Evolutionary conservation across 83 land plant genomes (phyloP).

Genomic region (Picea abies): DNA sequence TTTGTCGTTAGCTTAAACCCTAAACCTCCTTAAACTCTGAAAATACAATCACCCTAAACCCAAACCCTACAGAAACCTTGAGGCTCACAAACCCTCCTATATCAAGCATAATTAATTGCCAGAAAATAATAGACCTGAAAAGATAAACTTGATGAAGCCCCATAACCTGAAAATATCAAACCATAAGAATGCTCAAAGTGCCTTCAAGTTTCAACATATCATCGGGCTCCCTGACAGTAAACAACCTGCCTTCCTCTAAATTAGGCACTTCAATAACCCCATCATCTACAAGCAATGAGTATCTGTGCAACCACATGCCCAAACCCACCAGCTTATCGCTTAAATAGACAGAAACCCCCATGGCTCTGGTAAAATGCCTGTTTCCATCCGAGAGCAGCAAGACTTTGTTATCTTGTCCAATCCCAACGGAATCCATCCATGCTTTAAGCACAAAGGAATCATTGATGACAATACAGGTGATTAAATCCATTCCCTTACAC

Average conservation of each 20-base stretch:
- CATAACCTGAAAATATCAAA: not conserved
- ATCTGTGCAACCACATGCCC: too few relatives aligned
- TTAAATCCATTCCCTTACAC: constrained; percentile 13
- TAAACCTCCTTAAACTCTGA: too few relatives aligned
- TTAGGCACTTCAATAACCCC: constrained; percentile 73
- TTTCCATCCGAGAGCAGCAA: constrained; percentile 84
- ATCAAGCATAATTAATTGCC: not conserved
- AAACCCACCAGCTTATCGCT: constrained; percentile 34
- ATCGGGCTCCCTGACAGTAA: constrained; percentile 71
- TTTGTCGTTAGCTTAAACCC: too few relatives aligned
- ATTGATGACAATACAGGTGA: constrained; percentile 91
- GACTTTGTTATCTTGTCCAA: constrained; percentile 38
- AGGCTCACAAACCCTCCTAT: not conserved
- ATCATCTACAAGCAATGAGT: constrained; percentile 31
- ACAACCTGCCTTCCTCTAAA: constrained; percentile 86
- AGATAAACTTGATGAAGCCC: not conserved
- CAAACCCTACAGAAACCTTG: not conserved
- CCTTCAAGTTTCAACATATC: constrained; percentile 15
- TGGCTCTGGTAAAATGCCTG: constrained; percentile 65
- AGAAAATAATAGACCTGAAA: not conserved
- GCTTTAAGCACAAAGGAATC: constrained; percentile 91
- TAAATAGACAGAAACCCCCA: constrained; percentile 78
- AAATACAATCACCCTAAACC: not conserved
- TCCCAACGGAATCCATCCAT: constrained; percentile 64
- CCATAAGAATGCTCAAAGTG: not conserved